phyloP scores from a whole-genome alignment of 345 rosid genomes.

The Hibiscus trionum region DNA sequence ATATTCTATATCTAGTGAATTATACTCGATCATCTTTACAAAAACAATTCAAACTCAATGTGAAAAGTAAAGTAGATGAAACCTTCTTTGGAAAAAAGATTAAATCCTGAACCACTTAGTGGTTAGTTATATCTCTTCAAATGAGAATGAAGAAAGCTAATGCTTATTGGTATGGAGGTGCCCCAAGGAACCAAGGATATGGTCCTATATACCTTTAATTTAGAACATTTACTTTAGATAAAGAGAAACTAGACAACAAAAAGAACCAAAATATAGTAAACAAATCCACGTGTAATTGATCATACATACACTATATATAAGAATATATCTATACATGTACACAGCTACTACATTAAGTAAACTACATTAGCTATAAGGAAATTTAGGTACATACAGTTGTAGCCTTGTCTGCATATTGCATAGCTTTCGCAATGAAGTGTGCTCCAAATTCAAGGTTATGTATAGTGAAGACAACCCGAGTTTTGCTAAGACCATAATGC shows the following conservation, averaged over 20 bases:
- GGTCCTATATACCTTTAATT: background rate
- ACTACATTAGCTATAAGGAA: background rate
- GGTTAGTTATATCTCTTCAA: background rate
- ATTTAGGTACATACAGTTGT: conserved; percentile 56
- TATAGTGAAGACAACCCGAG: conserved; percentile 83
- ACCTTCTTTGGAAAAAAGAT: background rate
- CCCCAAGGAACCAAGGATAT: conserved; percentile 2
- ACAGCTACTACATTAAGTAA: background rate
- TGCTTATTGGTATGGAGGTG: background rate
- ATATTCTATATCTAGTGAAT: background rate
- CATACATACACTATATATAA: background rate
- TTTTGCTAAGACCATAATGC: conserved; percentile 72
- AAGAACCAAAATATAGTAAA: background rate
- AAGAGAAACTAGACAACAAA: background rate
- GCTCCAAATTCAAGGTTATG: conserved; percentile 91
- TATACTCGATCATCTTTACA: background rate
- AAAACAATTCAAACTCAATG: background rate
- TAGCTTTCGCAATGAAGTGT: conserved; percentile 61
- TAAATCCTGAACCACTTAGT: background rate
- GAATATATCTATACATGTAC: background rate
- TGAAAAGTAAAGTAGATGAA: background rate
- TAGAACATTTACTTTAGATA: background rate
- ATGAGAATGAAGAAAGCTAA: background rate
- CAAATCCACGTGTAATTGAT: background rate
- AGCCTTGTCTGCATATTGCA: conserved; percentile 75